Evolutionary conservation across 192 early-diverging fungal genomes (phyloP).

Genomic region (Backusella mclennaniae): DNA sequence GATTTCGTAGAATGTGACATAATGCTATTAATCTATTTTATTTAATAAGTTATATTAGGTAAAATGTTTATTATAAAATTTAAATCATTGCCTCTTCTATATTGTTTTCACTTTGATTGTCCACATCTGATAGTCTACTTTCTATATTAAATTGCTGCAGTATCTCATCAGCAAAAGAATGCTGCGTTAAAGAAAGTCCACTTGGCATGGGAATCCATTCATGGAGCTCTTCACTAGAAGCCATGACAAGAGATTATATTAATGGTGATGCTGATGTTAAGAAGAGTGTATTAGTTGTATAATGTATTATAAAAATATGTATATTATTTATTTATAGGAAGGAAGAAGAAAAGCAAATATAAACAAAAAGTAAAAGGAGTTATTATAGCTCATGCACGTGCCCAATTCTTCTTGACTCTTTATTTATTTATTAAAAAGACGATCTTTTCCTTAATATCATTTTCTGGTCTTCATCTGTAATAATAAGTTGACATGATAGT

Average conservation of each 20-base stretch:
- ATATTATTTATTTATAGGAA: neutral
- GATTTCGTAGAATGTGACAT: neutral
- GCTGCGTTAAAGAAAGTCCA: conserved; percentile 2
- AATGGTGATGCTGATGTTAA: neutral
- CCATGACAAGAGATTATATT: neutral
- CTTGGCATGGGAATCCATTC: conserved; percentile 24
- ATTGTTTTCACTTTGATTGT: neutral
- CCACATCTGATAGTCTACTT: neutral
- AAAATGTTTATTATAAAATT: neutral
- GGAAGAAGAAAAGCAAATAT: neutral
- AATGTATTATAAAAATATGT: neutral
- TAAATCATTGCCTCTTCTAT: neutral
- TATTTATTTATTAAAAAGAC: conserved; percentile 9
- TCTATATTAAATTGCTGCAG: conserved; percentile 28
- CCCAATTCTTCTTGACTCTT: neutral
- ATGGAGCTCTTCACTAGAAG: neutral
- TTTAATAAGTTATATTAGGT: neutral
- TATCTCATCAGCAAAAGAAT: conserved; percentile 30
- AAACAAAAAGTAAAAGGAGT: conserved; percentile 6
- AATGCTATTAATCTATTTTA: neutral
- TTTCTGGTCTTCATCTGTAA: neutral
- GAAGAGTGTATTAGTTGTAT: neutral
- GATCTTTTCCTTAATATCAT: neutral
- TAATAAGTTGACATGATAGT: conserved; percentile 1
- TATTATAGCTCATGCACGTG: neutral